Evolutionary conservation across 1,284 basidiomycete species (phyloP), one percentile per base, ranked within the genome.

Genomic region (Fomitopsis betulina): DNA sequence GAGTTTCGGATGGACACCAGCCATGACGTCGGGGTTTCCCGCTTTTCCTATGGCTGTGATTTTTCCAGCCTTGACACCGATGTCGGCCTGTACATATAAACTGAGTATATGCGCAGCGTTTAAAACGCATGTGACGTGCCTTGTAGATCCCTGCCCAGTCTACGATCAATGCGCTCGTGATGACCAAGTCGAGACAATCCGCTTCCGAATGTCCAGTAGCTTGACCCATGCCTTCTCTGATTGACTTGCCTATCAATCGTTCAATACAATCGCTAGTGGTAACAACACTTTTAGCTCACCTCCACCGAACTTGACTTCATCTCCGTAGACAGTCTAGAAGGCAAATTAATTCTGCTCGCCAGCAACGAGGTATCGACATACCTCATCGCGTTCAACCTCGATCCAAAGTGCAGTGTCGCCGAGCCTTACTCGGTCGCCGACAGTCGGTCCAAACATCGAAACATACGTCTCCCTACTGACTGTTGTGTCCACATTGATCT

Each of bases 261-360:
- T 56, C 57, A 39, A 60, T 51, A 58, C 17, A 27, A 56, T 39
- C 27, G 40, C 32, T 39, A 39, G 0, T 2, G 25, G 5, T 19
- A 49, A 5, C 2, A 15, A 21, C 30, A 1, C 35, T 21, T 13
- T 17, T 12, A 15, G 62, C 75, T 64, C 64, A 86, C 93, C 96
- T 68, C 96, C 96, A 13, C 96, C 96, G 68, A 99, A 99, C 73
- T 98, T 99, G 76, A 92, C 89, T 76, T 99, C 97, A 65, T 99
- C 96, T 9, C 96, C 94, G 68, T 95, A 94, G 1, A 82, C 75
- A 3, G 92, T 88, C 84, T 91, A 60, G 13, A 57, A 10, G 15
- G 25, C 21, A 30, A 17, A 56, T 53, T 30, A 54, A 47, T 33
- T 50, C 0, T 1, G 33, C 38, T 35, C n/a, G 7, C 49, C 13